Base-by-base conservation (phyloP, 805 yeast genomes). In the Cyberlindnera suaveolens region DNA sequence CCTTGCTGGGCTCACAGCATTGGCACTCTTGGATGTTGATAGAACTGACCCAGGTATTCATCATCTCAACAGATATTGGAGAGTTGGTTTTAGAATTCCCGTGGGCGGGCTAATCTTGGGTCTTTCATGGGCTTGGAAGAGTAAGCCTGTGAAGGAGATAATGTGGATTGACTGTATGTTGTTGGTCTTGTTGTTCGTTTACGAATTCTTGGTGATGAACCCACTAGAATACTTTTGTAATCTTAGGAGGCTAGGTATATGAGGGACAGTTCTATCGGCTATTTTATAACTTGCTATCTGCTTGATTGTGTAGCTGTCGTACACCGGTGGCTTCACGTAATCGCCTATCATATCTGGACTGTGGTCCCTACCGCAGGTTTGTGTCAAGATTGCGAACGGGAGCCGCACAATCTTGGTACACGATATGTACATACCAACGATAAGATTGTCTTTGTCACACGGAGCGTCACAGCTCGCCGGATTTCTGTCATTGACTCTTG, bases 21-120 rank as follows among this genome's bases (percentile, higher is more conserved):
- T 78, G 13, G 80, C 78, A 0, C 43, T 66, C 6, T 42, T 67
- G 1, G 82, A 77, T 53, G 63, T 62, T 38, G 65, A 74, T 16
- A 48, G 54, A n/a, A 82, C 77, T 42, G 60, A 64, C 0, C 52
- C 57, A 6, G 61, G 55, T 3, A 38, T 55, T 17, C 68, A 62
- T 39, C 11, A 56, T 4, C 44, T 70, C 3, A 51, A 69, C 3
- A 62, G 67, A 36, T 57, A 62, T 40, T 63, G 60, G 51, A 54
- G 81, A 42, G 56, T 75, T 4, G 45, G 67, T 3, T 58, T 65
- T 31, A 61, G 81, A 43, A 45, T 66, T 30, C 77, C 74, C 0
- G 50, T 65, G 6, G 78, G 68, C 0, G 48, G 63, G 13, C 50
- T 62, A 30, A 69, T 71, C 26, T 47, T 68, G 26, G 70, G 69